Conservation (phyloP, 1,139 yeast genomes). For the Taphrina deformans region DNA sequence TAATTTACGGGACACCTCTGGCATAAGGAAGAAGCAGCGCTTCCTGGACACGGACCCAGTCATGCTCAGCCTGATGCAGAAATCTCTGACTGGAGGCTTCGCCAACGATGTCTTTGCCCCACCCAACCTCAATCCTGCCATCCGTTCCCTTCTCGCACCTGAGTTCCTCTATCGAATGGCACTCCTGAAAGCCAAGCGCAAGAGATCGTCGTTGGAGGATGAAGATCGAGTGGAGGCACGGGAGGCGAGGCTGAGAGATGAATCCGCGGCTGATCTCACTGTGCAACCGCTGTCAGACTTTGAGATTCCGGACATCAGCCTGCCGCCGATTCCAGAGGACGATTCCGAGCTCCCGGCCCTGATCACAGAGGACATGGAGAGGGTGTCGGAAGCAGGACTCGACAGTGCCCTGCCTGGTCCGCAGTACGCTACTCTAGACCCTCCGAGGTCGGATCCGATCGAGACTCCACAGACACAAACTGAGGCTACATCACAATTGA, state of each 20-base stretch:
- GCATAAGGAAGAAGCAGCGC: constrained; percentile 13
- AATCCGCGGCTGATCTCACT: not conserved
- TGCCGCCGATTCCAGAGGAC: constrained; percentile 23
- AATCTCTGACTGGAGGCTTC: constrained; percentile 17
- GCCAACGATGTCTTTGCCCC: constrained; percentile 18
- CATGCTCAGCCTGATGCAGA: constrained; percentile 17
- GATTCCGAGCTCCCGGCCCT: constrained; percentile 4
- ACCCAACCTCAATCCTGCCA: constrained; percentile 12
- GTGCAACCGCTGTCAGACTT: constrained; percentile 5
- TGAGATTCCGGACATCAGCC: constrained; percentile 17
- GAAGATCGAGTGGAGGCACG: not conserved
- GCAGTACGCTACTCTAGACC: constrained; percentile 17
- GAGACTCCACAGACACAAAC: not conserved
- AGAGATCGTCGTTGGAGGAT: constrained; percentile 2
- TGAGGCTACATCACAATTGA: not conserved
- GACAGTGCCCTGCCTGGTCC: not conserved
- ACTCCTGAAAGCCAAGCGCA: not conserved
- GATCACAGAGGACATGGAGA: constrained; percentile 7
- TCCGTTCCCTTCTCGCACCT: constrained; percentile 17
- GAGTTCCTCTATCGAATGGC: constrained; percentile 23
- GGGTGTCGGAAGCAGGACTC: not conserved
- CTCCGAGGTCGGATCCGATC: not conserved
- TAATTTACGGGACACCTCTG: constrained; percentile 16
- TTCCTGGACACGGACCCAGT: constrained; percentile 25
- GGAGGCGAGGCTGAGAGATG: constrained; percentile 7